phyloP scores from a whole-genome alignment of 2,329 filamentous ascomycete genomes.

The Aureobasidium sp. region DNA sequence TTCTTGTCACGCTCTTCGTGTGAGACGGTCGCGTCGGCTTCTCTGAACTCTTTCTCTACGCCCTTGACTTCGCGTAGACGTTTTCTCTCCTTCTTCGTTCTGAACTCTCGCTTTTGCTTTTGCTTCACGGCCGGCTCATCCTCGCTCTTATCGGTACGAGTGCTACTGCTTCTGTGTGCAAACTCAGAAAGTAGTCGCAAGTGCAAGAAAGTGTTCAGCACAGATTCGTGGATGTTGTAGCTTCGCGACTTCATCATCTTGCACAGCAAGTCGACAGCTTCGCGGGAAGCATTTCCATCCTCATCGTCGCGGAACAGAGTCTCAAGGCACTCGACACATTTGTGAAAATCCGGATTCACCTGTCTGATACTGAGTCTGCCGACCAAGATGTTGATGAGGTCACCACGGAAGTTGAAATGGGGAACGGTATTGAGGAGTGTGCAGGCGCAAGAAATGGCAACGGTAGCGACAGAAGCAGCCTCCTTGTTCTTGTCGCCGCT shows the following conservation, averaged over 20 bases:
- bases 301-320: constrained; percentile 79
- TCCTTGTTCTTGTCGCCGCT: constrained; percentile 19
- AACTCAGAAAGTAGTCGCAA: constrained; percentile 85
- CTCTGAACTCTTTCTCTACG: constrained; percentile 85
- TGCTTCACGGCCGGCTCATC: constrained; percentile 30
- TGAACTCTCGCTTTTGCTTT: constrained; percentile 64
- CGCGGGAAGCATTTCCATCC: constrained; percentile 78
- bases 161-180: constrained; percentile 70
- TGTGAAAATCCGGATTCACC: constrained; percentile 66
- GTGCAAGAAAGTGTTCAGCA: constrained; percentile 85
- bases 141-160: constrained; percentile 59
- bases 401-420: constrained; percentile 93
- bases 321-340: constrained; percentile 71
- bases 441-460: constrained; percentile 82
- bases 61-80: constrained; percentile 73
- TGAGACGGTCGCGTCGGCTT: constrained; percentile 82
- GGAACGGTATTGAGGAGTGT: constrained; percentile 72
- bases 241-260: constrained; percentile 93
- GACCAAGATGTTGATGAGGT: constrained; percentile 80
- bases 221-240: constrained; percentile 73
- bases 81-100: constrained; percentile 83
- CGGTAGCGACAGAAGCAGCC: constrained; percentile 48
- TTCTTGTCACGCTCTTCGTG: constrained; percentile 90
- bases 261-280: constrained; percentile 73
- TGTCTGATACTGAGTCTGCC: constrained; percentile 68